Evolutionary conservation across 805 yeast genomes (phyloP).

Genomic region (Kodamaea sagamina): DNA sequence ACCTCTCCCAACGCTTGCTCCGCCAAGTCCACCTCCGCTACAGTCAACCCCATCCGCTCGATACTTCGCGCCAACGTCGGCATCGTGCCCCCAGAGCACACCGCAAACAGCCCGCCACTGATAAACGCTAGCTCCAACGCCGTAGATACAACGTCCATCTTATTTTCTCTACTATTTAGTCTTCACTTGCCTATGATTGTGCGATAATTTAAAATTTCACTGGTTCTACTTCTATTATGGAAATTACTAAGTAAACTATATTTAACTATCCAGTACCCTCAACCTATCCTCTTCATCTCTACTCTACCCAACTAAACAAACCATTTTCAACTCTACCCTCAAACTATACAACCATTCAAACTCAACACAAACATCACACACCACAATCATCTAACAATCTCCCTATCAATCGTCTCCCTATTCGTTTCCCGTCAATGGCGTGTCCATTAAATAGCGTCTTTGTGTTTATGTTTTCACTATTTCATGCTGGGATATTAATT

Average conservation of each 20-base stretch:
- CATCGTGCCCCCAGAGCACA: conserved; percentile 8
- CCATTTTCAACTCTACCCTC: background rate
- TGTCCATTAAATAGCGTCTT: conserved; percentile 5
- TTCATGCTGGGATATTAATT: conserved; percentile 3
- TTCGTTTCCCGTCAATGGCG: conserved; percentile 1
- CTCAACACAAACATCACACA: too few relatives aligned
- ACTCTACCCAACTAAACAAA: background rate
- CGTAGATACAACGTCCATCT: conserved; percentile 9
- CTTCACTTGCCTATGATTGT: background rate
- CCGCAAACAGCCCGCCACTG: conserved; percentile 7
- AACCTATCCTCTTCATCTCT: background rate
- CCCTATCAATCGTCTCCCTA: conserved; percentile 2
- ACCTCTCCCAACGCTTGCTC: background rate
- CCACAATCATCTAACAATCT: background rate
- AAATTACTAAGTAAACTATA: too few relatives aligned
- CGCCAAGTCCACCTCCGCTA: conserved; percentile 5
- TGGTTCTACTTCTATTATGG: too few relatives aligned
- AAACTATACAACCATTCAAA: too few relatives aligned
- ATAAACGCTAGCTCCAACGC: conserved; percentile 10
- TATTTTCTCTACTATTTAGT: background rate
- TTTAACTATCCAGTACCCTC: background rate
- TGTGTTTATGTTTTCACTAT: conserved; percentile 8
- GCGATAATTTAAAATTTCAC: background rate
- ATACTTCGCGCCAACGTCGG: background rate
- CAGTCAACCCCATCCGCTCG: conserved; percentile 1